Conservation (phyloP, 495 filamentous ascomycete genomes). For the Penicillium macrosclerotiorum region DNA sequence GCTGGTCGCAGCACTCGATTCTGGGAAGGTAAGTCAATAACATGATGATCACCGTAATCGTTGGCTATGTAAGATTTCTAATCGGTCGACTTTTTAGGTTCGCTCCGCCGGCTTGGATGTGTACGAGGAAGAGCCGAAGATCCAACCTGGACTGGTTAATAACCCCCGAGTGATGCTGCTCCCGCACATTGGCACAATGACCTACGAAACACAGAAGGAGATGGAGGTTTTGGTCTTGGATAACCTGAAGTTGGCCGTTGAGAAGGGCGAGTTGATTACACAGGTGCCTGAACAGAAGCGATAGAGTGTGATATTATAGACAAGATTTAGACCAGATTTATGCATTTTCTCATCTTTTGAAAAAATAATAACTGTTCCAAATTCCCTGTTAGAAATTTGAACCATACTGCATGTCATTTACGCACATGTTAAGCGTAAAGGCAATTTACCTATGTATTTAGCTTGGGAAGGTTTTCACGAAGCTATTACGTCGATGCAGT, state of each 20-base stretch:
- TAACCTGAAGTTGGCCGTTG: conserved; percentile 63
- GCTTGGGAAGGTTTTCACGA: too few species aligned
- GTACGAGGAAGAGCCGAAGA: conserved; percentile 73
- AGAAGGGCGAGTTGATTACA: conserved; percentile 63
- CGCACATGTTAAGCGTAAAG: too few species aligned
- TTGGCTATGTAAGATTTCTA: too few species aligned
- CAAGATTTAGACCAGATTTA: background rate
- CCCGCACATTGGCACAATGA: conserved; percentile 78
- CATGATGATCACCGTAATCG: too few species aligned
- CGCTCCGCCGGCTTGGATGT: conserved; percentile 69
- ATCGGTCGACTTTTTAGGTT: too few species aligned
- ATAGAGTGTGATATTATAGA: conserved; percentile 2
- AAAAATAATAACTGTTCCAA: background rate
- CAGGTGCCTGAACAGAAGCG: conserved; percentile 68
- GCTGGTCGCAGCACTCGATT: conserved; percentile 66
- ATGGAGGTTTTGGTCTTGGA: conserved; percentile 76
- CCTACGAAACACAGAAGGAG: conserved; percentile 63
- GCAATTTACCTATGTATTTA: too few species aligned
- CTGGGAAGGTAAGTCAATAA: conserved; percentile 56
- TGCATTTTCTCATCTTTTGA: background rate
- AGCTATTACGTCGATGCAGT: too few species aligned
- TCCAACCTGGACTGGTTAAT: conserved; percentile 67
- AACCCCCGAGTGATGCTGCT: conserved; percentile 71
- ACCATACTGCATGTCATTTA: too few species aligned
- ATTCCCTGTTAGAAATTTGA: background rate